Evolutionary conservation across 306 rosid genomes (phyloP).

Genomic region (Rosa multiflora): DNA sequence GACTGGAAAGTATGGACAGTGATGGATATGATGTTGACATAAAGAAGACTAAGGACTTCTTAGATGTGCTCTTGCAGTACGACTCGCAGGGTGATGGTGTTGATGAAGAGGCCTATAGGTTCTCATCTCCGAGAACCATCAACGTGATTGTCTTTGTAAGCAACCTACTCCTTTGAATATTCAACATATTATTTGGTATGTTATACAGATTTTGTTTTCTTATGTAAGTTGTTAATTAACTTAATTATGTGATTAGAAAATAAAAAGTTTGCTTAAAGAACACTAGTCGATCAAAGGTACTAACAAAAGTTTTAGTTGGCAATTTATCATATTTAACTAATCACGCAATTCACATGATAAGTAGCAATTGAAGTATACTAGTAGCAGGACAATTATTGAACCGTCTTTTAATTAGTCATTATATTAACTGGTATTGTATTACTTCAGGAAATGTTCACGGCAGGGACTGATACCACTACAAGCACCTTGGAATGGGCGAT

Average conservation of each 20-base stretch:
- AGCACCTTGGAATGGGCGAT: conserved; percentile 91
- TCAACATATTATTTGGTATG: background rate
- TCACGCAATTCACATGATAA: background rate
- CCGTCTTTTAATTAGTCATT: background rate
- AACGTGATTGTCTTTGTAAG: conserved; percentile 65
- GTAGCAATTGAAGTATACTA: background rate
- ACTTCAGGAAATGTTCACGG: conserved; percentile 77
- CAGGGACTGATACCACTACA: conserved; percentile 89
- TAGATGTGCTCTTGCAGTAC: conserved; percentile 70
- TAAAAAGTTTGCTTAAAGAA: too few species aligned
- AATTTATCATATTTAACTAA: background rate
- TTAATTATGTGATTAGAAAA: too few species aligned
- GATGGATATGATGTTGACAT: background rate
- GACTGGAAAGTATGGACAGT: conserved; percentile 40
- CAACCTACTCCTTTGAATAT: background rate
- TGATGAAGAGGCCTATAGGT: conserved; percentile 26
- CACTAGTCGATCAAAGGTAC: too few species aligned
- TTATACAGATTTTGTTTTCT: too few species aligned
- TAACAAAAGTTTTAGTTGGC: too few species aligned
- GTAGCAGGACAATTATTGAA: background rate
- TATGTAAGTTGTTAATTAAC: too few species aligned
- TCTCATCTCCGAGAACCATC: conserved; percentile 47
- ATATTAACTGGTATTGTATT: background rate
- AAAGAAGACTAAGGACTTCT: conserved; percentile 47
- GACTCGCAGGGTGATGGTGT: conserved; percentile 42